Percentiles rank a stretch among this genome's conserved stretches.
These are phyloP conservation scores for Hanseniaspora sp. DNA, from an alignment of 1,139 yeast genomes.

Conservation along the genomic window DNA sequence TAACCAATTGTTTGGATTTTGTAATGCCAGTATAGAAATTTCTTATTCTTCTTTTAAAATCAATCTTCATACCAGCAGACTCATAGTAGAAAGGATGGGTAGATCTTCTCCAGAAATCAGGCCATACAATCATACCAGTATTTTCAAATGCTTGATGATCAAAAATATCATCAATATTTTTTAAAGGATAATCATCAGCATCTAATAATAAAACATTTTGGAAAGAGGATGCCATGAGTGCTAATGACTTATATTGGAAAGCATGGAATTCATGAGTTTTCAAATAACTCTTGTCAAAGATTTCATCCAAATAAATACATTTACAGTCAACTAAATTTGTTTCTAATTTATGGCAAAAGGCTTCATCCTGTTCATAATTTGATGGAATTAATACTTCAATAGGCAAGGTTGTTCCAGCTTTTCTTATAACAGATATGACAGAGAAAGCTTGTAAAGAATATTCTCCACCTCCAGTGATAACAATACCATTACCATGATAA, in stretches of 20 bases:
- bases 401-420: conserved; percentile 54
- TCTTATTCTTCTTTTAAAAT: conserved; percentile 19
- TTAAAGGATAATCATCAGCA: conserved; percentile 48
- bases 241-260: conserved; percentile 49
- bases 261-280: conserved; percentile 39
- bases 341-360: conserved; percentile 49
- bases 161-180: conserved; percentile 41
- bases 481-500: conserved; percentile 54
- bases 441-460: conserved; percentile 66
- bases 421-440: conserved; percentile 54
- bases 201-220: conserved; percentile 47
- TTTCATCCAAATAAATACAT: conserved; percentile 53
- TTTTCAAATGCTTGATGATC: conserved; percentile 23
- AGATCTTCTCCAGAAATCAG: conserved; percentile 57
- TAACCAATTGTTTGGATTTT: conserved; percentile 26
- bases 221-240: conserved; percentile 45
- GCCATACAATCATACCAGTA: conserved; percentile 39
- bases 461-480: conserved; percentile 71
- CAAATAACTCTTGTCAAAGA: conserved; percentile 38
- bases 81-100: conserved; percentile 47
- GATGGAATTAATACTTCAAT: conserved; percentile 72
- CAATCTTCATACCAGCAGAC: conserved; percentile 34
- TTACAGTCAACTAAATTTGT: conserved; percentile 41
- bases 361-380: conserved; percentile 52
- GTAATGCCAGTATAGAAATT: conserved; percentile 9